Conservation (phyloP, 2,329 filamentous ascomycete genomes). For the Aspergillus sp. region DNA sequence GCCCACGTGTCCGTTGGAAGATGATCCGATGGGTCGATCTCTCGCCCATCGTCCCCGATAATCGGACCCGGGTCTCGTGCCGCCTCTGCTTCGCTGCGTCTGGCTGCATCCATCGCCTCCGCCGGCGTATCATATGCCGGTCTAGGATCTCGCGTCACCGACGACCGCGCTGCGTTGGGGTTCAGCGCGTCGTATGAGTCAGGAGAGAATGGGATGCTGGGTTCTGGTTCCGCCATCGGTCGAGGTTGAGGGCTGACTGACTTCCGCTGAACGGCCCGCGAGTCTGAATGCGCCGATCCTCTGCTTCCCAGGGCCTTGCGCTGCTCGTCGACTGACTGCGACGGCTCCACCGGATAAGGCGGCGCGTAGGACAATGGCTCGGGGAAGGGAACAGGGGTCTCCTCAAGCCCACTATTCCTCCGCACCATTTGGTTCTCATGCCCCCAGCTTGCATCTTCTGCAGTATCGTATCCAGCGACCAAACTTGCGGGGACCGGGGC, state of each 20-base stretch:
- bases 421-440: too few relatives aligned
- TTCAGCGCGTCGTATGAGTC: slow-evolving; percentile 54
- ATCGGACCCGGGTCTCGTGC: slow-evolving; percentile 46
- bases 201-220: slow-evolving; percentile 48
- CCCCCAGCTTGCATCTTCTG: slow-evolving; percentile 21
- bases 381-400: slow-evolving; percentile 1
- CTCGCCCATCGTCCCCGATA: slow-evolving; percentile 53
- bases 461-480: slow-evolving; percentile 32
- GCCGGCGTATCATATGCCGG: slow-evolving; percentile 30
- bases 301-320: slow-evolving; percentile 16
- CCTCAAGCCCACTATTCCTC: too few relatives aligned
- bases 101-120: slow-evolving; percentile 29
- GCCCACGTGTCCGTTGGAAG: slow-evolving; percentile 57
- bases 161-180: slow-evolving; percentile 32
- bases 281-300: slow-evolving; percentile 23
- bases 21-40: slow-evolving; percentile 58
- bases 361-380: slow-evolving; percentile 8
- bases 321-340: slow-evolving; percentile 21
- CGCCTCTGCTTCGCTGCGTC: slow-evolving; percentile 29
- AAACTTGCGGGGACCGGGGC: slow-evolving; percentile 31
- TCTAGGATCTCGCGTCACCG: slow-evolving; percentile 22
- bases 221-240: slow-evolving; percentile 29
- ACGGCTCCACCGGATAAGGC: slow-evolving; percentile 21
- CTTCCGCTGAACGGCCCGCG: slow-evolving; percentile 43
- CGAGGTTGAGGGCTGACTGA: slow-evolving; percentile 50